A percentile compares a stretch with the other conserved stretches of the same genome.
Evolutionary conservation across 2,329 filamentous ascomycete species (phyloP).

Genomic region (Septoria linicola): DNA sequence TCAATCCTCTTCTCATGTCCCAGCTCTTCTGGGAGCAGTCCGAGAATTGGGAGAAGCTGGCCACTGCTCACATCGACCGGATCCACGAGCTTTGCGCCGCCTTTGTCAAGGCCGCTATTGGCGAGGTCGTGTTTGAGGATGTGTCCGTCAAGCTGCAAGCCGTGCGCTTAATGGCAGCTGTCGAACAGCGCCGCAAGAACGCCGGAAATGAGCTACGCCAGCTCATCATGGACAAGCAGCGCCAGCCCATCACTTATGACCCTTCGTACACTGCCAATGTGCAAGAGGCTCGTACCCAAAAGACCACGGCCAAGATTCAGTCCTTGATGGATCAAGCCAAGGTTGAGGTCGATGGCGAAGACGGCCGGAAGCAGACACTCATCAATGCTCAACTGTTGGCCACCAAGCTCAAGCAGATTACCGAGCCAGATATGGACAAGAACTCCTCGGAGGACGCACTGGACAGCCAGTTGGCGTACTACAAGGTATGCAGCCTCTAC

Average conservation of each 20-base stretch:
- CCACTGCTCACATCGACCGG: slow-evolving; percentile 38
- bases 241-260: slow-evolving; percentile 42
- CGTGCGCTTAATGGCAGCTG: slow-evolving; percentile 41
- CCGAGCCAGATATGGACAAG: slow-evolving; percentile 37
- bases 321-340: slow-evolving; percentile 15
- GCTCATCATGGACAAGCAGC: slow-evolving; percentile 49
- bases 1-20: slow-evolving; percentile 58
- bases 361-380: background rate
- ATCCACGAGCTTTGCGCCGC: slow-evolving; percentile 38
- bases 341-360: slow-evolving; percentile 7
- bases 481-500: slow-evolving; percentile 40
- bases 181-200: slow-evolving; percentile 40
- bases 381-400: slow-evolving; percentile 5
- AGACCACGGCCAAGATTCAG: slow-evolving; percentile 14
- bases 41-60: slow-evolving; percentile 52
- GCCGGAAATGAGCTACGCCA: slow-evolving; percentile 35
- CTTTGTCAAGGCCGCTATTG: slow-evolving; percentile 41
- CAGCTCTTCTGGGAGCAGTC: slow-evolving; percentile 63
- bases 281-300: slow-evolving; percentile 25
- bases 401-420: slow-evolving; percentile 5
- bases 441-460: slow-evolving; percentile 40
- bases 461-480: slow-evolving; percentile 40
- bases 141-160: background rate
- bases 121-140: slow-evolving; percentile 3
- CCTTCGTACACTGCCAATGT: slow-evolving; percentile 41